Percentiles rank a stretch among this genome's conserved stretches.
These are phyloP conservation scores for Pseudocercospora vitis DNA, from an alignment of 2,329 filamentous ascomycete species.

Conservation along the genomic window DNA sequence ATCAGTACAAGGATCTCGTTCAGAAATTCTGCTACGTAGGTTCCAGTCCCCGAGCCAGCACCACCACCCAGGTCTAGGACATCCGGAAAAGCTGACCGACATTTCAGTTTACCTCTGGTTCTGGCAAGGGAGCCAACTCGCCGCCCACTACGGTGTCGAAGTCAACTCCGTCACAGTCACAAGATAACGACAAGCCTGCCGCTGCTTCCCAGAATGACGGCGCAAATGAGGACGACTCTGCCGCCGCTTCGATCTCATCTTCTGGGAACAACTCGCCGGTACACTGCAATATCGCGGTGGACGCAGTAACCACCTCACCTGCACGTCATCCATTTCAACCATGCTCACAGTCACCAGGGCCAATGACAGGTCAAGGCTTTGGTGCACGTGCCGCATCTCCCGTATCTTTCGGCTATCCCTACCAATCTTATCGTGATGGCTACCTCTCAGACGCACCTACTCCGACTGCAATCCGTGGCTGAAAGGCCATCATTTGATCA, in stretches of 20 bases:
- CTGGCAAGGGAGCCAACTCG: conserved; percentile 31
- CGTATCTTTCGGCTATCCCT: conserved; percentile 40
- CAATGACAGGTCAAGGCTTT: conserved; percentile 30
- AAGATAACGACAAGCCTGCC: neutral
- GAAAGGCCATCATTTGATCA: conserved; percentile 20
- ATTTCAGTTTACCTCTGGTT: conserved; percentile 39
- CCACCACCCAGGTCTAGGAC: conserved; percentile 30
- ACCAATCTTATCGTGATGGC: conserved; percentile 36
- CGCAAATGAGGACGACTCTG: conserved; percentile 17
- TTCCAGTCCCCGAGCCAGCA: conserved; percentile 47
- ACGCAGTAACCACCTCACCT: conserved; percentile 24
- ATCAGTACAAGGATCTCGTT: conserved; percentile 93
- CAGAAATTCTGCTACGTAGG: conserved; percentile 99
- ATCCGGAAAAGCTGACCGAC: conserved; percentile 33
- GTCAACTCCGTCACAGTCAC: conserved; percentile 8
- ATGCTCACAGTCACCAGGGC: conserved; percentile 37
- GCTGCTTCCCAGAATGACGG: conserved; percentile 18
- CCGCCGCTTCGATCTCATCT: conserved; percentile 25
- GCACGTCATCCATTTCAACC: conserved; percentile 32
- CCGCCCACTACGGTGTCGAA: conserved; percentile 18
- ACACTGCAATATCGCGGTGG: conserved; percentile 33
- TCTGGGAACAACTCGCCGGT: conserved; percentile 30
- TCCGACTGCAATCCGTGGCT: conserved; percentile 41
- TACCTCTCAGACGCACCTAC: conserved; percentile 38
- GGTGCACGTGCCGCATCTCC: conserved; percentile 35